Percentiles rank a stretch among this genome's conserved stretches.
Conservation (phyloP, 2,329 filamentous ascomycete genomes). For the Graphilbum ipis-grandicollis region DNA sequence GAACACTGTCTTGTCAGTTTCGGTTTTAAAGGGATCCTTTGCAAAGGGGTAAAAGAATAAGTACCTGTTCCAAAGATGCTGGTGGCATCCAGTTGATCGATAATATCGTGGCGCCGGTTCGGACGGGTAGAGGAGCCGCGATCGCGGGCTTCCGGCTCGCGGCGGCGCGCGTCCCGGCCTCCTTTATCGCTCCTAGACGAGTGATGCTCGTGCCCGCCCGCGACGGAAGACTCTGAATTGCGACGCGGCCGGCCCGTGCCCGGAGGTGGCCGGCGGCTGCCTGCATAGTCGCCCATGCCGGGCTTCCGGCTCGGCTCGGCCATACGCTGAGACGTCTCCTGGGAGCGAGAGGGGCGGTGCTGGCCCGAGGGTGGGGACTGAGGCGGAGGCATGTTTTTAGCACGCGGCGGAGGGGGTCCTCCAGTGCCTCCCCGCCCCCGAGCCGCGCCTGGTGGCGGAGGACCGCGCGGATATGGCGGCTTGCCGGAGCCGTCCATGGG, state of each 20-base stretch:
- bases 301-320: not conserved
- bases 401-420: slow-evolving; percentile 11
- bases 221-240: slow-evolving; percentile 64
- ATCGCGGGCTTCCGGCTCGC: slow-evolving; percentile 32
- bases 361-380: slow-evolving; percentile 19
- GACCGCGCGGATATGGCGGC: not conserved
- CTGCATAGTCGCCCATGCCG: not conserved
- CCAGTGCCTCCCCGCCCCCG: slow-evolving; percentile 2
- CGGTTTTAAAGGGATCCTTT: too few relatives aligned
- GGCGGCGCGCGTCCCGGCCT: slow-evolving; percentile 27
- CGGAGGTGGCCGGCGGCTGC: slow-evolving; percentile 14
- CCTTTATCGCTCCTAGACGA: slow-evolving; percentile 43
- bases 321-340: slow-evolving; percentile 42
- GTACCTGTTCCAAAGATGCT: slow-evolving; percentile 84
- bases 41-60: slow-evolving; percentile 42
- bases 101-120: slow-evolving; percentile 57
- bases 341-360: slow-evolving; percentile 48
- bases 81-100: slow-evolving; percentile 91
- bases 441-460: not conserved
- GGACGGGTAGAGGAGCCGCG: slow-evolving; percentile 27
- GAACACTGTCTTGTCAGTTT: slow-evolving; percentile 50
- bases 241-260: slow-evolving; percentile 38
- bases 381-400: slow-evolving; percentile 31
- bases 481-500: not conserved
- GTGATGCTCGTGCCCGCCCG: slow-evolving; percentile 35